These are phyloP conservation scores for Talaromyces albobiverticillius DNA, from an alignment of 2,329 filamentous ascomycete species.

Conservation along the genomic window DNA sequence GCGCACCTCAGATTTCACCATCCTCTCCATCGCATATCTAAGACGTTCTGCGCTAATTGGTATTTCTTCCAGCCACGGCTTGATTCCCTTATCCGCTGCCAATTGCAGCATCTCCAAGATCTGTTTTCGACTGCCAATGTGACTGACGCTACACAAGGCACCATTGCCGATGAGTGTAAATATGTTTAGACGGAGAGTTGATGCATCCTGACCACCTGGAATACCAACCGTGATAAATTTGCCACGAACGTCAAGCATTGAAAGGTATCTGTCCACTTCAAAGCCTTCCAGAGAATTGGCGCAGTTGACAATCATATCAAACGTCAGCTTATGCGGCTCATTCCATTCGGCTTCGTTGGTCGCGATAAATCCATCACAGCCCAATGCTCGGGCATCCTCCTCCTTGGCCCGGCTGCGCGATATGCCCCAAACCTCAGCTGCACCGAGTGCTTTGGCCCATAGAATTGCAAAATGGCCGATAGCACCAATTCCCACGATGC, in stretches of 20 bases:
- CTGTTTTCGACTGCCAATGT: slow-evolving; percentile 40
- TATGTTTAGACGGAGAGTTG: too few species aligned
- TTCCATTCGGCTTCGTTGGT: too few species aligned
- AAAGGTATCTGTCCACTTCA: slow-evolving; percentile 34
- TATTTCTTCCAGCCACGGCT: slow-evolving; percentile 43
- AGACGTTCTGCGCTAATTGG: too few species aligned
- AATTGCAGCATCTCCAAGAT: slow-evolving; percentile 46
- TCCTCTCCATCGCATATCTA: too few species aligned
- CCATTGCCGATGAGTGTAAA: too few species aligned
- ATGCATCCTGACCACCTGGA: too few species aligned
- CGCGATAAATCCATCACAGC: slow-evolving; percentile 55
- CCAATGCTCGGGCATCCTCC: slow-evolving; percentile 54
- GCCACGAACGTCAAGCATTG: slow-evolving; percentile 57
- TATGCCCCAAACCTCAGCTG: slow-evolving; percentile 60
- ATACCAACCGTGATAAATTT: too few species aligned
- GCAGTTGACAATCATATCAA: too few species aligned
- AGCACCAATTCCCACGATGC: slow-evolving; percentile 70
- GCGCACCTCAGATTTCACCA: too few species aligned
- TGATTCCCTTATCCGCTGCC: slow-evolving; percentile 36
- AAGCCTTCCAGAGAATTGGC: too few species aligned
- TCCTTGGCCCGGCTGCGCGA: slow-evolving; percentile 52
- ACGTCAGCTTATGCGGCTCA: too few species aligned
- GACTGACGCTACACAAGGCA: too few species aligned
- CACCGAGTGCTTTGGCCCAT: slow-evolving; percentile 66
- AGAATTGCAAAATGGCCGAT: slow-evolving; percentile 34